Conservation (phyloP, 1,139 yeast species). For the Nakaseomyces delphensis region DNA sequence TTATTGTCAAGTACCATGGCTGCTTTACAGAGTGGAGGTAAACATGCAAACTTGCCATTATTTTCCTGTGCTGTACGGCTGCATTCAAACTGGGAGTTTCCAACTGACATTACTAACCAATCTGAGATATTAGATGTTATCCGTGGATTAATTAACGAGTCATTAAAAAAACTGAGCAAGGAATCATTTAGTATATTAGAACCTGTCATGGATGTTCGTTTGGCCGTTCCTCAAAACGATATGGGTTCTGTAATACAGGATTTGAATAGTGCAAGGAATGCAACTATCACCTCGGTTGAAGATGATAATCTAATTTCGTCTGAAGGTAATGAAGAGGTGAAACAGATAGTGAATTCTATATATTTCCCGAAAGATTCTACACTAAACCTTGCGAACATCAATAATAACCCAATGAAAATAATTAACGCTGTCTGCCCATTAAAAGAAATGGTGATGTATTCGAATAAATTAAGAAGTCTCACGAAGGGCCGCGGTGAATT, state of each 20-base stretch:
- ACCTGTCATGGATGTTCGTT: conserved; percentile 77
- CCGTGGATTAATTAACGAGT: conserved; percentile 16
- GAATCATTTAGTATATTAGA: conserved; percentile 53
- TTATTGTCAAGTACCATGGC: conserved; percentile 56
- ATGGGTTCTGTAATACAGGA: conserved; percentile 84
- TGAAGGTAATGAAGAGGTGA: conserved; percentile 38
- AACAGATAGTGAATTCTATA: conserved; percentile 42
- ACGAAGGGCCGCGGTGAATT: conserved; percentile 88
- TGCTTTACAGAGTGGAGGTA: conserved; percentile 74
- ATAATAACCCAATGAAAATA: conserved; percentile 35
- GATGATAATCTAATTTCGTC: conserved; percentile 36
- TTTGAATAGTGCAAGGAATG: conserved; percentile 59
- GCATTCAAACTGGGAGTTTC: conserved; percentile 24
- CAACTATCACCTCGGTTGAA: conserved; percentile 55
- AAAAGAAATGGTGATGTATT: conserved; percentile 83
- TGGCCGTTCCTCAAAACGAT: conserved; percentile 59
- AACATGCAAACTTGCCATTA: conserved; percentile 36
- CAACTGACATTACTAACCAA: conserved; percentile 22
- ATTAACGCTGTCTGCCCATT: conserved; percentile 76
- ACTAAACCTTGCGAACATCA: conserved; percentile 23
- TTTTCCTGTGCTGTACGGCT: conserved; percentile 25
- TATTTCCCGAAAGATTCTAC: conserved; percentile 55
- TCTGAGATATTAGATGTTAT: conserved; percentile 20
- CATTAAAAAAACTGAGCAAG: conserved; percentile 10
- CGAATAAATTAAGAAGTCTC: conserved; percentile 64